These are phyloP conservation scores for Alternaria gansuensis DNA, from an alignment of 2,329 filamentous ascomycete species.

Conservation along the genomic window DNA sequence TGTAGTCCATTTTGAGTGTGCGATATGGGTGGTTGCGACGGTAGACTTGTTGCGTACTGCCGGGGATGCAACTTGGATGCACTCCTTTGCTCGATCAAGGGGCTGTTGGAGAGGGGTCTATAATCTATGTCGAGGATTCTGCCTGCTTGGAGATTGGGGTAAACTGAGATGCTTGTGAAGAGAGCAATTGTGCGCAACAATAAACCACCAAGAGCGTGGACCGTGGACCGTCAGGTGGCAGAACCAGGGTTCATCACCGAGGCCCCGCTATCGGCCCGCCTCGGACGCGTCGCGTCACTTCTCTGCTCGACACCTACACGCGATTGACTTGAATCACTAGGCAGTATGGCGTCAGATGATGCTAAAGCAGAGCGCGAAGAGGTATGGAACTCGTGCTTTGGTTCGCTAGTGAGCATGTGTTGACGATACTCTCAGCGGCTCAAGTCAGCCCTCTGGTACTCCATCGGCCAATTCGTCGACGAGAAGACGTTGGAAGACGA, in stretches of 20 bases:
- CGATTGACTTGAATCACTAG: conserved; percentile 5
- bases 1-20: conserved; percentile 29
- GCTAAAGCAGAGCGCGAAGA: conserved; percentile 46
- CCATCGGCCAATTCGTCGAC: conserved; percentile 73
- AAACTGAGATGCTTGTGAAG: conserved; percentile 2
- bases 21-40: conserved; percentile 1
- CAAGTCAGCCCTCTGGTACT: conserved; percentile 56
- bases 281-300: conserved; percentile 33
- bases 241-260: conserved; percentile 24
- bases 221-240: conserved; percentile 12
- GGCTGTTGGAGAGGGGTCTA: not conserved
- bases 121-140: not conserved
- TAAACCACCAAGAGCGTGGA: conserved; percentile 22
- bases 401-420: not conserved
- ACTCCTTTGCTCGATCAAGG: no score
- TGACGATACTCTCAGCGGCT: conserved; percentile 55
- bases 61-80: not conserved
- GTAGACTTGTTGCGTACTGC: conserved; percentile 2
- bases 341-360: conserved; percentile 39
- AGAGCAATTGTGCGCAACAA: conserved; percentile 12
- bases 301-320: not conserved
- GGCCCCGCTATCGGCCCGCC: conserved; percentile 21
- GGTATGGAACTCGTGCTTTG: conserved; percentile 18
- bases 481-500: conserved; percentile 77
- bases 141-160: not conserved